These are phyloP conservation scores for Fagopyrum tataricum DNA, from an alignment of 148 eudicot genomes.

Conservation along the genomic window DNA sequence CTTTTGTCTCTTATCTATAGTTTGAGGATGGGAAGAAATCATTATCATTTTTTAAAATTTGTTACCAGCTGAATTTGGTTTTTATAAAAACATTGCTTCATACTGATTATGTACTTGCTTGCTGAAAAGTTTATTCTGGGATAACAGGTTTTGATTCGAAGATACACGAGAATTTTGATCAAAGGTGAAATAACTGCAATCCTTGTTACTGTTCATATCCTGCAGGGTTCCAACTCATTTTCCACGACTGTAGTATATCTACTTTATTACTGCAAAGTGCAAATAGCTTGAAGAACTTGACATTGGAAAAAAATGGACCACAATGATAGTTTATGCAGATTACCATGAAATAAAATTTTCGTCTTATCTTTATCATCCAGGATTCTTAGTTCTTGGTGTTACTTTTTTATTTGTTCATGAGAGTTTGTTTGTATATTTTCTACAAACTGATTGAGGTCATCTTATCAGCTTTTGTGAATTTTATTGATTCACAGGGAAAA, in stretches of 20 bases:
- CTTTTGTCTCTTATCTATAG: constrained; percentile 1
- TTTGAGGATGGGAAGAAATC: not conserved
- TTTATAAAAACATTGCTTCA: not conserved
- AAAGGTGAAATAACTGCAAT: constrained; percentile 39
- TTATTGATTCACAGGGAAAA: constrained; percentile 38
- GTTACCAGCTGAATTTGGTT: not conserved
- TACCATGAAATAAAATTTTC: constrained; percentile 52
- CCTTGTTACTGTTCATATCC: not conserved
- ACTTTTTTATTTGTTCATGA: not conserved
- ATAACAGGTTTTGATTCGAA: constrained; percentile 67
- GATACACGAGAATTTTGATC: constrained; percentile 53
- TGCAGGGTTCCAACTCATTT: not conserved
- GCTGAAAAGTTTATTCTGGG: constrained; percentile 3
- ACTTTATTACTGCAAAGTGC: constrained; percentile 12
- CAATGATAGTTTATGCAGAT: constrained; percentile 31
- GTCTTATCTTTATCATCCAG: not conserved
- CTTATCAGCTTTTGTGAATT: not conserved
- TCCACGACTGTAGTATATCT: constrained; percentile 5
- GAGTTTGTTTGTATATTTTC: not conserved
- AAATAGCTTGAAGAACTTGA: constrained; percentile 56
- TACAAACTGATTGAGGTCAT: not conserved
- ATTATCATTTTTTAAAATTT: not conserved
- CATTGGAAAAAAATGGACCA: constrained; percentile 12
- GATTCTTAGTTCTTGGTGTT: not conserved
- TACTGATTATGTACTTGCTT: not conserved